Conservation (phyloP, 371 early-diverging fungal genomes). For the Sporodiniella umbellata region DNA sequence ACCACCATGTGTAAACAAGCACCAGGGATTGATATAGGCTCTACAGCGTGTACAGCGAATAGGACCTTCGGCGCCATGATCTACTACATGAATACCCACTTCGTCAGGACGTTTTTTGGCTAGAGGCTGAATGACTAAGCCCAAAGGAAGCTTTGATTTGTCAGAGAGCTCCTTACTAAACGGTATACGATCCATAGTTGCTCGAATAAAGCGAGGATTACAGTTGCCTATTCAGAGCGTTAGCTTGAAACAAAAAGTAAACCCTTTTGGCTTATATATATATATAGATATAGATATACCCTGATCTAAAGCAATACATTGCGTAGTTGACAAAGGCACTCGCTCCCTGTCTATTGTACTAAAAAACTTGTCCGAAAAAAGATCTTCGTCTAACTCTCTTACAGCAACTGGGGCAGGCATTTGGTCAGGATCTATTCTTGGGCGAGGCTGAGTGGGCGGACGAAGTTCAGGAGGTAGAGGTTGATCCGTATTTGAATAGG, state of each 20-base stretch:
- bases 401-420: conserved; percentile 93
- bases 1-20: conserved; percentile 89
- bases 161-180: conserved; percentile 79
- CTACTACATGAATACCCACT: conserved; percentile 79
- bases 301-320: conserved; percentile 88
- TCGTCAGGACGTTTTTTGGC: conserved; percentile 80
- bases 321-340: conserved; percentile 84
- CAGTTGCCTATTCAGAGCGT: conserved; percentile 64
- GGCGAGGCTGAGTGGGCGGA: conserved; percentile 51
- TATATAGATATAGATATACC: conserved; percentile 39
- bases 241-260: not conserved
- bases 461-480: conserved; percentile 34
- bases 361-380: conserved; percentile 66
- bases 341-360: conserved; percentile 70
- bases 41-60: conserved; percentile 91
- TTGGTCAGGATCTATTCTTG: conserved; percentile 91
- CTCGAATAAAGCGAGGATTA: conserved; percentile 89
- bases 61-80: conserved; percentile 91
- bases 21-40: conserved; percentile 92
- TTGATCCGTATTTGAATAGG: conserved; percentile 30
- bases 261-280: not conserved
- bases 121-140: conserved; percentile 89
- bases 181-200: conserved; percentile 88
- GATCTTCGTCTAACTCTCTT: conserved; percentile 77
- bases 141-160: conserved; percentile 80